Evolutionary conservation across 371 early-diverging fungal genomes (phyloP).

Genomic region (Mortierella sp.): DNA sequence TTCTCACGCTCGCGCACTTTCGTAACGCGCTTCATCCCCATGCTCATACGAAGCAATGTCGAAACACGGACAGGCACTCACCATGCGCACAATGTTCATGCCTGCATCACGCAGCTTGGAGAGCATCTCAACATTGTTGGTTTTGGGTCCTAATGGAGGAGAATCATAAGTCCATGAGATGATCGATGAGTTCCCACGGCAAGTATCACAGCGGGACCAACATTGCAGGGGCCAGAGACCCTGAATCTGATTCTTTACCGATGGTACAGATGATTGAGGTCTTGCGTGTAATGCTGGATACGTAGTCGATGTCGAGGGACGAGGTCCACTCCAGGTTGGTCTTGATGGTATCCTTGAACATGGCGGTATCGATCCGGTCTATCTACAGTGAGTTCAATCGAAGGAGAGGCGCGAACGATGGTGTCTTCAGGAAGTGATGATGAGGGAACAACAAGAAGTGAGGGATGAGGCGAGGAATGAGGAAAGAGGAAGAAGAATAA

Average conservation of each 20-base stretch:
- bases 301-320: conserved; percentile 72
- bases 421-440: neutral
- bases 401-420: neutral
- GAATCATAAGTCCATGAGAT: no score
- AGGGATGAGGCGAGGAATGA: conserved; percentile 9
- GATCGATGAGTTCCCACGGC: no score
- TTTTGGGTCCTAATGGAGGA: conserved; percentile 78
- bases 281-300: conserved; percentile 74
- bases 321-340: conserved; percentile 79
- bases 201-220: no score
- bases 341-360: conserved; percentile 37
- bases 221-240: no score
- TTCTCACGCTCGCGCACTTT: conserved; percentile 3
- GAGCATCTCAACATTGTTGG: conserved; percentile 87
- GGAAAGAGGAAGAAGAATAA: conserved; percentile 3
- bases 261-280: conserved; percentile 89
- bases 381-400: neutral
- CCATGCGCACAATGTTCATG: conserved; percentile 95
- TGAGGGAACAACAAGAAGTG: neutral
- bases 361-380: neutral
- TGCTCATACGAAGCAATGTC: no score
- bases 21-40: no score
- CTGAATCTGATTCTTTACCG: conserved; percentile 56
- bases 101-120: conserved; percentile 91
- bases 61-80: conserved; percentile 22